Evolutionary conservation across 2,329 filamentous ascomycete genomes (phyloP).

Genomic region (Fusarium redolens): DNA sequence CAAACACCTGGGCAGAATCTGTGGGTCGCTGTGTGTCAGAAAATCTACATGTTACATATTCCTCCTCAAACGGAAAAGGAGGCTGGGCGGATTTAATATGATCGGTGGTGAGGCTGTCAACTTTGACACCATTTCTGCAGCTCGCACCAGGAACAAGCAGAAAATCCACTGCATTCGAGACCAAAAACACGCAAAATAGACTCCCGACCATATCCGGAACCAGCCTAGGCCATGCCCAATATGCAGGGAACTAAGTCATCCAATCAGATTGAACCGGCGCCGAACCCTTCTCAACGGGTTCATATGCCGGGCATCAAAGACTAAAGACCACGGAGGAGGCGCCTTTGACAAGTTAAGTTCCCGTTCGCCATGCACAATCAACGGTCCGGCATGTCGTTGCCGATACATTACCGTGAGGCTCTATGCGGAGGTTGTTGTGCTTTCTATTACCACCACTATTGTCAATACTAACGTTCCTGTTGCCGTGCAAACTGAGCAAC

Average conservation of each 20-base stretch:
- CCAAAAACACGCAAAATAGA: slow-evolving; percentile 24
- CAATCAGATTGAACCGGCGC: slow-evolving; percentile 37
- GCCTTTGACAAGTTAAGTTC: slow-evolving; percentile 39
- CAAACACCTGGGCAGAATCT: background rate
- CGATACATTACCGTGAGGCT: slow-evolving; percentile 34
- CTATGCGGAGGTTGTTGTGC: slow-evolving; percentile 19
- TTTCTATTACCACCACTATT: slow-evolving; percentile 24
- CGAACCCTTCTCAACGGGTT: slow-evolving; percentile 32
- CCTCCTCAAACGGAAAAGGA: slow-evolving; percentile 15
- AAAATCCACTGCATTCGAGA: slow-evolving; percentile 15
- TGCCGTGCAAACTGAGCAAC: slow-evolving; percentile 24
- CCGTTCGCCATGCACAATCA: slow-evolving; percentile 42
- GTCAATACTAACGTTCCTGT: background rate
- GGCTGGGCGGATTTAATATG: background rate
- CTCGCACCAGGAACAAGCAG: slow-evolving; percentile 27
- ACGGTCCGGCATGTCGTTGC: slow-evolving; percentile 44
- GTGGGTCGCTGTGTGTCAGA: slow-evolving; percentile 4
- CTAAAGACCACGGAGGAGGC: slow-evolving; percentile 31
- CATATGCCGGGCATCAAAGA: slow-evolving; percentile 26
- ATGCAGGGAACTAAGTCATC: slow-evolving; percentile 42
- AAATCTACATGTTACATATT: background rate
- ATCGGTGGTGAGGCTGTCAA: background rate
- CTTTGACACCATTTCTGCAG: slow-evolving; percentile 24
- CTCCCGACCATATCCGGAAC: slow-evolving; percentile 28
- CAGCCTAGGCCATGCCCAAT: slow-evolving; percentile 25